These are phyloP conservation scores for Crithidia fasciculata DNA, from an alignment of 208 protist genomes.

Conservation along the genomic window DNA sequence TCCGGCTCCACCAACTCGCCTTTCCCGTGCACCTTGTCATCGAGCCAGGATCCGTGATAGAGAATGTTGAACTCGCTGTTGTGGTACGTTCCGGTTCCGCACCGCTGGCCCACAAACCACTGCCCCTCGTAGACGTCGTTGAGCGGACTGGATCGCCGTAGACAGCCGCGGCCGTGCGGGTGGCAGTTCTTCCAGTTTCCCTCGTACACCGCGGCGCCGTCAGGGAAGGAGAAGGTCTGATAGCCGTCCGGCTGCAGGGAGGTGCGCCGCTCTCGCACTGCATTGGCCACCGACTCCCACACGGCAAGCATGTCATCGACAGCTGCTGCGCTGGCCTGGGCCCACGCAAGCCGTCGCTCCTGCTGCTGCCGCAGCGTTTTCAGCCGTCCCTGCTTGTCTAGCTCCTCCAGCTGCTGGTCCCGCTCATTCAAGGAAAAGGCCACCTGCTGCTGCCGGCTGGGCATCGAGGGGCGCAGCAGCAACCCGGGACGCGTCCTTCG, in stretches of 20 bases:
- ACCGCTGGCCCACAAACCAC: constrained; percentile 85
- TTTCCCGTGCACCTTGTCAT: constrained; percentile 82
- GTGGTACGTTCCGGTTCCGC: constrained; percentile 71
- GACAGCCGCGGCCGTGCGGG: constrained; percentile 83
- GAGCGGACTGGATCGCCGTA: constrained; percentile 46
- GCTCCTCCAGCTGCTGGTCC: constrained; percentile 43
- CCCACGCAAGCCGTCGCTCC: constrained; percentile 55
- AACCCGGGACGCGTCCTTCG: constrained; percentile 46
- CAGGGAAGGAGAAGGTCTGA: constrained; percentile 83
- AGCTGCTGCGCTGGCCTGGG: constrained; percentile 42
- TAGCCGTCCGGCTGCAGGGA: constrained; percentile 74
- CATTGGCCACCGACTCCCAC: constrained; percentile 54
- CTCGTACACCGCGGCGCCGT: constrained; percentile 83
- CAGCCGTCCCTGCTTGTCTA: constrained; percentile 44
- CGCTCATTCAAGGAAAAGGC: constrained; percentile 40
- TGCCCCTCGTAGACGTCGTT: constrained; percentile 89
- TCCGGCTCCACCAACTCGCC: constrained; percentile 86
- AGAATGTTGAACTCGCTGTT: constrained; percentile 59
- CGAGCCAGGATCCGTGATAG: constrained; percentile 85
- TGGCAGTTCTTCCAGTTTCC: constrained; percentile 88
- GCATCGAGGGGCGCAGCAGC: constrained; percentile 55
- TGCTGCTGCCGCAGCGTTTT: constrained; percentile 57
- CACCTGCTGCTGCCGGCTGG: constrained; percentile 39
- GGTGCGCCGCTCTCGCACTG: constrained; percentile 67
- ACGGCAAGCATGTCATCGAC: constrained; percentile 41